Percentiles rank a stretch among this genome's conserved stretches.
Conservation (phyloP, 202 grass and related monocot genomes). For the Carex arenaria region DNA sequence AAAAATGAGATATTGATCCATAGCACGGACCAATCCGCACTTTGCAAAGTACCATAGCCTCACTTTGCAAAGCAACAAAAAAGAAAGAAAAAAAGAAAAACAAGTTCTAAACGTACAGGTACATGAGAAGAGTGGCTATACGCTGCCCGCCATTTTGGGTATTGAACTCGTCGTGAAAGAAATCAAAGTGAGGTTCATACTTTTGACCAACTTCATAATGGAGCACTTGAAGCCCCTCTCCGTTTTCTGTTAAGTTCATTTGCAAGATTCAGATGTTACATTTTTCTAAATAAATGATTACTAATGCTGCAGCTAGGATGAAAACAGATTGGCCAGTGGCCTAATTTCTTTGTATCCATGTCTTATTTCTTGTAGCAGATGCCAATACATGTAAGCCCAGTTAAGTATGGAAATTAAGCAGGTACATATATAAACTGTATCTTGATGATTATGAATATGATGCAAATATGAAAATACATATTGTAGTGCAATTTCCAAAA, state of each 20-base stretch:
- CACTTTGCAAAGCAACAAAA: not conserved
- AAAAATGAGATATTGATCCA: too few relatives aligned
- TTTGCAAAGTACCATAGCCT: too few relatives aligned
- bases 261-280: not conserved
- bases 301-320: not conserved
- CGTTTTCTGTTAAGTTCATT: constrained; percentile 46
- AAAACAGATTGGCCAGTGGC: not conserved
- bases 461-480: not conserved
- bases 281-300: not conserved
- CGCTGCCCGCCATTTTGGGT: constrained; percentile 92
- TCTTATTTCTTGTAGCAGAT: not conserved
- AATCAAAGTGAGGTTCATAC: constrained; percentile 93
- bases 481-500: not conserved
- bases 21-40: too few relatives aligned
- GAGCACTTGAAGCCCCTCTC: constrained; percentile 96
- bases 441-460: not conserved
- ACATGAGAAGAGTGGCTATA: constrained; percentile 96
- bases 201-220: constrained; percentile 99
- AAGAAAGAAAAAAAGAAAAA: not conserved
- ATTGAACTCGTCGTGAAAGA: constrained; percentile 87
- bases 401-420: not conserved
- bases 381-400: not conserved
- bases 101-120: constrained; percentile 62
- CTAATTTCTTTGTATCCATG: not conserved
- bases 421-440: not conserved